A percentile compares a stretch with the other conserved stretches of the same genome.
Evolutionary conservation across 768 basidiomycete genomes (phyloP).

Genomic region (Hericium erinaceus): DNA sequence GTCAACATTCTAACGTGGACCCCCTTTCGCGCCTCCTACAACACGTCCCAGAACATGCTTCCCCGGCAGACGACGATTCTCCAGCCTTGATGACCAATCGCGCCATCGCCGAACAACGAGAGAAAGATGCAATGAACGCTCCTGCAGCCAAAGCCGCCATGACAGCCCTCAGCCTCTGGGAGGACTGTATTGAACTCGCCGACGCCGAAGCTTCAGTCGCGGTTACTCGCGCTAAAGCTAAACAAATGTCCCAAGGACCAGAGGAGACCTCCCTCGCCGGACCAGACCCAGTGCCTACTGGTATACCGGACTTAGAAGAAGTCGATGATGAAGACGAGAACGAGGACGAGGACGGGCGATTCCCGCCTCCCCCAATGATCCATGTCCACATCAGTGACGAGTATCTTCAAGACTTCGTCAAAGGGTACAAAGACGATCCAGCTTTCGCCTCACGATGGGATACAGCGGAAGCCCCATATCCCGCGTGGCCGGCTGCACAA

Average conservation of each 20-base stretch:
- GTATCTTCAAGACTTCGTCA: neutral
- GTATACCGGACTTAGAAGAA: too few relatives aligned
- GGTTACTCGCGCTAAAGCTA: neutral
- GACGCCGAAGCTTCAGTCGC: neutral
- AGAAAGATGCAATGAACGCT: neutral
- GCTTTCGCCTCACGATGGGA: neutral
- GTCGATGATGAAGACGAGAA: neutral
- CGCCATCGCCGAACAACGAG: neutral
- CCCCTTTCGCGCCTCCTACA: conserved; percentile 15
- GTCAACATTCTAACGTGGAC: conserved; percentile 26
- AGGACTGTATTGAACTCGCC: neutral
- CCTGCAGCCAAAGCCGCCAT: neutral
- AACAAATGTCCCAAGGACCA: too few relatives aligned
- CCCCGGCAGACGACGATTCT: neutral
- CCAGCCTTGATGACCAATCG: neutral
- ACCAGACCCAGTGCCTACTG: too few relatives aligned
- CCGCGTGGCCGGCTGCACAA: neutral
- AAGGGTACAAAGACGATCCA: neutral
- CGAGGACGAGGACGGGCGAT: neutral
- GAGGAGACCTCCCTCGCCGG: too few relatives aligned
- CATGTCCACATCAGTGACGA: neutral
- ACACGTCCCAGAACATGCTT: neutral
- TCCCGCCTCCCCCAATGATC: neutral
- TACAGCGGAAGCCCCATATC: neutral
- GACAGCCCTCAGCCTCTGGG: neutral